Evolutionary conservation across 2,329 filamentous ascomycete species (phyloP).

Genomic region (Emergomyces orientalis): DNA sequence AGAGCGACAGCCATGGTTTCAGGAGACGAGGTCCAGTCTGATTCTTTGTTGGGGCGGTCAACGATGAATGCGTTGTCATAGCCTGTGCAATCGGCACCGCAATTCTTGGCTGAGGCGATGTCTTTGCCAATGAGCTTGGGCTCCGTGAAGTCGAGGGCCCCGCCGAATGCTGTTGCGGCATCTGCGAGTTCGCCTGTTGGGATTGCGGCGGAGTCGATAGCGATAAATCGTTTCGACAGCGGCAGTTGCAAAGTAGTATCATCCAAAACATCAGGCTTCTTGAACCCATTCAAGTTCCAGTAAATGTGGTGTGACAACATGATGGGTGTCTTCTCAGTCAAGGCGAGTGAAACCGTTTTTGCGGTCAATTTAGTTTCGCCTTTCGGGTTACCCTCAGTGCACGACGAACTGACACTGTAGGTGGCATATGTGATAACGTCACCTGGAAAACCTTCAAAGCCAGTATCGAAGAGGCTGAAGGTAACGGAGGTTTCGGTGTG

Average conservation of each 20-base stretch:
- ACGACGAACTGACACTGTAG: slow-evolving; percentile 34
- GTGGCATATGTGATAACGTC: slow-evolving; percentile 40
- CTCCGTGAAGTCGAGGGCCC: slow-evolving; percentile 53
- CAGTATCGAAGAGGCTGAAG: slow-evolving; percentile 38
- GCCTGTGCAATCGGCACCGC: slow-evolving; percentile 71
- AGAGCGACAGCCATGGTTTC: slow-evolving; percentile 43
- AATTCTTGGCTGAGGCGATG: slow-evolving; percentile 57
- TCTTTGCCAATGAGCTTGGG: slow-evolving; percentile 72
- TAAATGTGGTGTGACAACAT: slow-evolving; percentile 45
- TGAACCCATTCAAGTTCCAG: slow-evolving; percentile 44
- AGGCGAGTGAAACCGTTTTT: slow-evolving; percentile 36
- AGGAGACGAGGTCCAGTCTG: slow-evolving; percentile 21
- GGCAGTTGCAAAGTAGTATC: slow-evolving; percentile 39
- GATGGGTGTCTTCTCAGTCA: slow-evolving; percentile 41
- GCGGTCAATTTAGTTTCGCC: slow-evolving; percentile 35
- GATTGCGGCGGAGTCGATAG: slow-evolving; percentile 54
- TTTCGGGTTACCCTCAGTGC: slow-evolving; percentile 25
- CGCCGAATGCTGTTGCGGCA: slow-evolving; percentile 59
- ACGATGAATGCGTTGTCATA: slow-evolving; percentile 57
- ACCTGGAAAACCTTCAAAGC: slow-evolving; percentile 39
- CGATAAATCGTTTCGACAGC: slow-evolving; percentile 38
- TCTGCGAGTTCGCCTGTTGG: slow-evolving; percentile 67
- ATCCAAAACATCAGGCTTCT: slow-evolving; percentile 34
- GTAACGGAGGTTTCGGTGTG: slow-evolving; percentile 35
- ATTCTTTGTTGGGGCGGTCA: slow-evolving; percentile 31